Evolutionary conservation across 371 early-diverging fungal genomes (phyloP), one percentile per base, ranked within the genome.

Genomic region (Apophysomyces trapeziformis): DNA sequence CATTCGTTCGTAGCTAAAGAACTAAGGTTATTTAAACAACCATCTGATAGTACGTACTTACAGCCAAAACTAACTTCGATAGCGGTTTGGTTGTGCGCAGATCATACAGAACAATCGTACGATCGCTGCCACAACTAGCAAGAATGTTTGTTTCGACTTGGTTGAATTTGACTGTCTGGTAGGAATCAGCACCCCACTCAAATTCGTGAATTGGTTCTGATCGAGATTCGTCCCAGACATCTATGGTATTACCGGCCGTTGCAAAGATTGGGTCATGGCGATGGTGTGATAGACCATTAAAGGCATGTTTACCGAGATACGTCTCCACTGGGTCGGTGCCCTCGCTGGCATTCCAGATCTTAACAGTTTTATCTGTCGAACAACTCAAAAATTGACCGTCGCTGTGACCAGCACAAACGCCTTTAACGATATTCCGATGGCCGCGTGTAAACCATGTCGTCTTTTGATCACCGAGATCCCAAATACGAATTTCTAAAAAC

Each of bases 171-270:
- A 98, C 94, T 1, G 93, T 85, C 58, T 92, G 92, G 74, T 95
- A 91, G 7, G 97, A 96, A 76, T 98, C 99, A 21, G 93, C 90
- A 8, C 96, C 98, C 97, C 98, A 97, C 41, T 87, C 84, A 63
- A 96, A 85, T 21, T 88, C 87, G 58, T 87, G 85, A 38, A 94
- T 82, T 4, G 99, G 98, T 61, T 94, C 90, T 7, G 96, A 90
- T 61, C 96, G 79, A 47, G 83, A 77, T 68, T 94, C 91, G 67
- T 99, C 96, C 97, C 98, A 99, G 21, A 99, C 82, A 60, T 96
- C 93, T 7, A 99, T 87, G 14, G 86, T 85, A 6, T 90, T 85
- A 57, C 91, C 90, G 5, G 94, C 88, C 1, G 98, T 97, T 7
- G 95, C 97, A 84, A 99, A 99, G 21, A 86, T 61, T 26, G 85